These are phyloP conservation scores for Pyronema domesticum DNA, from an alignment of 495 filamentous ascomycete species.

Conservation along the genomic window DNA sequence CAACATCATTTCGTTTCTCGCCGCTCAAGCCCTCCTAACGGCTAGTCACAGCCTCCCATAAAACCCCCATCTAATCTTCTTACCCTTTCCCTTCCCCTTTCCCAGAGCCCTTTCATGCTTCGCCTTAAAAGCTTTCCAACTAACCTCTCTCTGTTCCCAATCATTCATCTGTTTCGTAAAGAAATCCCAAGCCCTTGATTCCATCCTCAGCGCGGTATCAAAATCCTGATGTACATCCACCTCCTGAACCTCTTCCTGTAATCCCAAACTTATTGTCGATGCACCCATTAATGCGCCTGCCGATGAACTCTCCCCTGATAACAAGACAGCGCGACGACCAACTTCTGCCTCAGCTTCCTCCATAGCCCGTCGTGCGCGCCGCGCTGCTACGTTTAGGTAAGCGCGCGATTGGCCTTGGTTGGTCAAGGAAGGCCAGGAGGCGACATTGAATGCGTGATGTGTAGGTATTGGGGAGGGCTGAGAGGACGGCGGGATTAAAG, in stretches of 20 bases:
- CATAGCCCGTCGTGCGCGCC: constrained; percentile 9
- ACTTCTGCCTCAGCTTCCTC: constrained; percentile 28
- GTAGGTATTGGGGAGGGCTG: constrained; percentile 5
- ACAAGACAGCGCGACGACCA: constrained; percentile 15
- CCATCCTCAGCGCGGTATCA: constrained; percentile 2
- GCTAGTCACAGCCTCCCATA: not conserved
- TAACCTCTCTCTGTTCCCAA: constrained; percentile 31
- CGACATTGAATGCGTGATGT: constrained; percentile 8
- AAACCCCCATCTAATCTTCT: not conserved
- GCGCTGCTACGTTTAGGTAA: constrained; percentile 19
- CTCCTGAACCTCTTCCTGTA: not conserved
- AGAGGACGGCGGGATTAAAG: constrained; percentile 9
- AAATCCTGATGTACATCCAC: not conserved
- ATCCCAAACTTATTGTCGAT: not conserved
- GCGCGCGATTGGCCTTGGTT: constrained; percentile 13
- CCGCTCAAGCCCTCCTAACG: not conserved
- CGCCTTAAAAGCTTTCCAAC: constrained; percentile 30
- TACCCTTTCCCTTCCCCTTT: constrained; percentile 2
- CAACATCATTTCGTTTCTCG: too few species aligned
- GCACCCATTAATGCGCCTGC: not conserved
- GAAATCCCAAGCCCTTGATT: constrained; percentile 16
- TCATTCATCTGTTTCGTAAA: constrained; percentile 31
- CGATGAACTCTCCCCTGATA: not conserved
- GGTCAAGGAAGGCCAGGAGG: constrained; percentile 15
- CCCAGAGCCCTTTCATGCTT: constrained; percentile 4